Evolutionary conservation across 2,329 filamentous ascomycete species (phyloP).

Genomic region (Atkinsonella hypoxylon): DNA sequence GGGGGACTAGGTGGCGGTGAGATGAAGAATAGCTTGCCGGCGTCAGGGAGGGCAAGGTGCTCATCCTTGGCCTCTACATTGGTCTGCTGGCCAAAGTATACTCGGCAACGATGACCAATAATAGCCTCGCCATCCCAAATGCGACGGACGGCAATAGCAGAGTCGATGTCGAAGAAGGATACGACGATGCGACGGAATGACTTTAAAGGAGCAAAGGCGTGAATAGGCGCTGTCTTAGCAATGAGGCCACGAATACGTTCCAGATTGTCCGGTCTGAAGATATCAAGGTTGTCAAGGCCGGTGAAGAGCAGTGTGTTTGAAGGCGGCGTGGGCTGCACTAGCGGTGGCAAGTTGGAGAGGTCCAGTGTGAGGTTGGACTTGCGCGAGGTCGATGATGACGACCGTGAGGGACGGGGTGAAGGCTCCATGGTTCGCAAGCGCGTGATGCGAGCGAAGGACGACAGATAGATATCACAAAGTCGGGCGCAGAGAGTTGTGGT

Average conservation of each 20-base stretch:
- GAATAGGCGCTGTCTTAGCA: constrained; percentile 55
- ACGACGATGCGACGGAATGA: constrained; percentile 73
- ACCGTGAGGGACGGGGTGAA: constrained; percentile 26
- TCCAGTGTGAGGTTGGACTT: constrained; percentile 54
- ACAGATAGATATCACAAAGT: not conserved
- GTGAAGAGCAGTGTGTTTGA: constrained; percentile 80
- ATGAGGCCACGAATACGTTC: constrained; percentile 63
- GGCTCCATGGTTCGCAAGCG: constrained; percentile 20
- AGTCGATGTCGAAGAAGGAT: constrained; percentile 59
- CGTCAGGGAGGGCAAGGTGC: constrained; percentile 54
- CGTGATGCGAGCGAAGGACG: constrained; percentile 4
- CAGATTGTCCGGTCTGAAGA: constrained; percentile 65
- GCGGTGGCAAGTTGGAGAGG: constrained; percentile 58
- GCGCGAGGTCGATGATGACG: constrained; percentile 33
- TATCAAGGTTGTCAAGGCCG: constrained; percentile 59
- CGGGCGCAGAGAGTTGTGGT: not conserved
- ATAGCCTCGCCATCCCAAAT: constrained; percentile 64
- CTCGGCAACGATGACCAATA: constrained; percentile 55
- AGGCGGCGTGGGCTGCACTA: constrained; percentile 58
- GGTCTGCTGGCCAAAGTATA: constrained; percentile 57
- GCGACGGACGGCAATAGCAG: constrained; percentile 58
- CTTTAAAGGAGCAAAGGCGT: constrained; percentile 69
- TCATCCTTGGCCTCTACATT: constrained; percentile 41
- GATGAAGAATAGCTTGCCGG: constrained; percentile 63
- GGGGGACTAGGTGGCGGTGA: constrained; percentile 56